Conservation (phyloP, 176 grass and related monocot species). For the Carex kokanica region DNA sequence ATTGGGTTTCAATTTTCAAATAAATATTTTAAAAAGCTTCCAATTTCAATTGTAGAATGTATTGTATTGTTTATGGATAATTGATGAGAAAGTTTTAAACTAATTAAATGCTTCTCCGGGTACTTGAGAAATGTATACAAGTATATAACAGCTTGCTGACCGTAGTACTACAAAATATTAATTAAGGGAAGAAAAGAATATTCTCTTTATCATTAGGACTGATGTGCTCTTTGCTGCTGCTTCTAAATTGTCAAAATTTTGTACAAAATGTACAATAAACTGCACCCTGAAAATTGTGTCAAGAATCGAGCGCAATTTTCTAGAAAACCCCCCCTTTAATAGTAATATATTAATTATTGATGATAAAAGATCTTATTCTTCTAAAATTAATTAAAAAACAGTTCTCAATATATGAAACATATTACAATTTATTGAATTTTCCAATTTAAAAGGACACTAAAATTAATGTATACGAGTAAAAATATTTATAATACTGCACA, state of each 20-base stretch:
- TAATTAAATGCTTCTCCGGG: background rate
- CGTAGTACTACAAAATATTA: background rate
- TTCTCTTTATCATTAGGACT: background rate
- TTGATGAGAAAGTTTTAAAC: background rate
- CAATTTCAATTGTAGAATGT: slow-evolving; percentile 28
- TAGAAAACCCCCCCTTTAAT: background rate
- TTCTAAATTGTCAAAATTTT: background rate
- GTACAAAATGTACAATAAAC: background rate
- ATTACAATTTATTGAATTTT: background rate
- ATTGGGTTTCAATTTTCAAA: background rate
- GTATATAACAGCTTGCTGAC: background rate
- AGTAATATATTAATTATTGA: background rate
- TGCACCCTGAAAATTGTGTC: background rate
- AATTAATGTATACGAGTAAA: background rate
- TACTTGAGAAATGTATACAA: background rate
- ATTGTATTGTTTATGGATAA: background rate
- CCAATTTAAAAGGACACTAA: background rate
- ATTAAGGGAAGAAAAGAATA: background rate
- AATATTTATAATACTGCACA: background rate
- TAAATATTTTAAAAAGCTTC: slow-evolving; percentile 28
- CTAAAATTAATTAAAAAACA: background rate
- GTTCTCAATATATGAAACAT: background rate
- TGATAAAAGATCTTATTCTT: background rate
- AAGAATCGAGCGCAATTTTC: background rate
- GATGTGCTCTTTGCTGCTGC: background rate